A percentile compares a stretch with the other conserved stretches of the same genome.
Evolutionary conservation across 2,329 filamentous ascomycete genomes (phyloP).

Genomic region (Sporothrix variecibatus): DNA sequence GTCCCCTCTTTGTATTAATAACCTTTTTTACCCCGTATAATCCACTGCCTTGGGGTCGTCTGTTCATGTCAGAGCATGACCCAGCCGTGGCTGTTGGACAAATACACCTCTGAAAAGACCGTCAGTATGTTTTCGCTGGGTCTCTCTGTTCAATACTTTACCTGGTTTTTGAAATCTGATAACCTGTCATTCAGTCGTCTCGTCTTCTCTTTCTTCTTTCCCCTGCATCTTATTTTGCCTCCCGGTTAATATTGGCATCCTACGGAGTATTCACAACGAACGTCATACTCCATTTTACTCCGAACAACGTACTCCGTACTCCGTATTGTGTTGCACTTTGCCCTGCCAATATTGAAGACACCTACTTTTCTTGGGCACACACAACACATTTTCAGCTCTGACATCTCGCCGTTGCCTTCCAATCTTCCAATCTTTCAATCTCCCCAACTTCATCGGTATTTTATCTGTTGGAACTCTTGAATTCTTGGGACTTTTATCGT

Average conservation of each 20-base stretch:
- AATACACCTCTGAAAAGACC: neutral
- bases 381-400: too few relatives aligned
- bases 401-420: too few relatives aligned
- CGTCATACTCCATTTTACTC: too few relatives aligned
- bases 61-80: neutral
- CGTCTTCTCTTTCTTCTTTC: neutral
- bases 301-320: too few relatives aligned
- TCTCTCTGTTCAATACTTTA: neutral
- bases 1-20: neutral
- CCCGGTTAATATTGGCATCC: neutral
- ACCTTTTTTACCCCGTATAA: neutral
- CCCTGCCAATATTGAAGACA: too few relatives aligned
- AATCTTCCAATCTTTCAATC: too few relatives aligned
- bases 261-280: neutral
- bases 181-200: slow-evolving; percentile 5
- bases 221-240: neutral
- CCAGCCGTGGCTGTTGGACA: too few relatives aligned
- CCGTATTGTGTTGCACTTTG: too few relatives aligned
- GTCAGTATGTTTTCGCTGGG: neutral
- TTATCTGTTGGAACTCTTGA: too few relatives aligned
- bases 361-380: too few relatives aligned
- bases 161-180: neutral
- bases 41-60: neutral
- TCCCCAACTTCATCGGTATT: too few relatives aligned
- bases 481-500: too few relatives aligned